Conservation (phyloP, 176 grass and related monocot genomes). For the Oryza nivara region DNA sequence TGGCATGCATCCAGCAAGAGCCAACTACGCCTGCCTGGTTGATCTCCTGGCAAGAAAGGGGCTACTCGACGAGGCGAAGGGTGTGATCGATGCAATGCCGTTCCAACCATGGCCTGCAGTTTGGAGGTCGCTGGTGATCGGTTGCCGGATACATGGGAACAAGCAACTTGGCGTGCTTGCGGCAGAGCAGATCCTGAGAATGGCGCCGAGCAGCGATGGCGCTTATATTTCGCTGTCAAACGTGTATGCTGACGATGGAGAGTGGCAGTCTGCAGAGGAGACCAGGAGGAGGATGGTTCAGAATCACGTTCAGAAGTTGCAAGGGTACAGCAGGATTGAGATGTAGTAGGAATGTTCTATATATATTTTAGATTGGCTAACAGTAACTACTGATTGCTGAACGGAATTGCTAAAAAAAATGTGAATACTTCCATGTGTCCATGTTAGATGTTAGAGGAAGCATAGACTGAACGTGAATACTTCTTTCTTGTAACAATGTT, state of each 20-base stretch:
- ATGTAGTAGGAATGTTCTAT: slow-evolving; percentile 22
- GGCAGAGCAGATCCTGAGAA: slow-evolving; percentile 44
- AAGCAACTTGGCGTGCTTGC: slow-evolving; percentile 54
- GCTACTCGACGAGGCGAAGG: slow-evolving; percentile 48
- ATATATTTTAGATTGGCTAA: background rate
- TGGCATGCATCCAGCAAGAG: slow-evolving; percentile 43
- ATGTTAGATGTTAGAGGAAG: too few species aligned
- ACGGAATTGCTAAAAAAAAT: background rate
- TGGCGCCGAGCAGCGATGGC: slow-evolving; percentile 46
- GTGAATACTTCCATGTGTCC: too few species aligned
- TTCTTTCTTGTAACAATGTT: too few species aligned
- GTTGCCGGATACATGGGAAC: slow-evolving; percentile 60
- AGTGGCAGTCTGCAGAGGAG: slow-evolving; percentile 54
- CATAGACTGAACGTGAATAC: too few species aligned
- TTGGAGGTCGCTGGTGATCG: slow-evolving; percentile 68
- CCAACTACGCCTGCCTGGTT: slow-evolving; percentile 50
- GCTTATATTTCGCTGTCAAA: slow-evolving; percentile 56
- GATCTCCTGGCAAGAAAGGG: slow-evolving; percentile 66
- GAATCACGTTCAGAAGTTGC: slow-evolving; percentile 53
- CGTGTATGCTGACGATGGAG: slow-evolving; percentile 53
- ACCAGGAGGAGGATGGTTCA: slow-evolving; percentile 49
- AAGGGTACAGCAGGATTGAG: slow-evolving; percentile 51
- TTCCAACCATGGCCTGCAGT: slow-evolving; percentile 58
- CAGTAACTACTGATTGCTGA: slow-evolving; percentile 12
- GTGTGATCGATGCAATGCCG: slow-evolving; percentile 50